phyloP scores from a whole-genome alignment of 2,329 filamentous ascomycete genomes.

The Aspergillus alliaceus region DNA sequence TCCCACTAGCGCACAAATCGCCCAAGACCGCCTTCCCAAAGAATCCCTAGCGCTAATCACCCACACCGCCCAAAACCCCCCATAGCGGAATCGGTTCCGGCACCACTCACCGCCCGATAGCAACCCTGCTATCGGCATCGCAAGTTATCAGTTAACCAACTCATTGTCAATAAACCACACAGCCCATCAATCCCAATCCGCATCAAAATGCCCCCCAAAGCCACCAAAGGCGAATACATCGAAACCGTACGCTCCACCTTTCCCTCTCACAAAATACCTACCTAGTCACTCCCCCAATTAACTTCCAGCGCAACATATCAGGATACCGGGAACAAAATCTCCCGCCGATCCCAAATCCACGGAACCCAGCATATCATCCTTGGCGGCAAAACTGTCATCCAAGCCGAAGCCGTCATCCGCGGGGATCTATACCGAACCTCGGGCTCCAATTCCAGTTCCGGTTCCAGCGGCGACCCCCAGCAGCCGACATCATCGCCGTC shows the following conservation, averaged over 20 bases:
- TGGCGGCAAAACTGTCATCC: constrained; percentile 92
- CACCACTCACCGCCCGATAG: too few relatives aligned
- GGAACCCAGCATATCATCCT: constrained; percentile 98
- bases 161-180: too few relatives aligned
- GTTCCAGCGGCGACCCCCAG: constrained; percentile 19
- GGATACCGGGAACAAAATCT: constrained; percentile 99
- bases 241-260: constrained; percentile 69
- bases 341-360: constrained; percentile 84
- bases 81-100: too few relatives aligned
- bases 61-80: too few relatives aligned
- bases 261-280: background rate
- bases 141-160: too few relatives aligned
- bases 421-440: constrained; percentile 72
- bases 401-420: constrained; percentile 90
- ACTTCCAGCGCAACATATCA: constrained; percentile 36
- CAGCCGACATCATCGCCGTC: constrained; percentile 31
- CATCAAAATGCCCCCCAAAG: constrained; percentile 69
- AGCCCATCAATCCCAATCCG: too few relatives aligned
- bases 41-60: too few relatives aligned
- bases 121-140: too few relatives aligned
- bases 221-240: constrained; percentile 88
- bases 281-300: constrained; percentile 6
- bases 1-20: too few relatives aligned
- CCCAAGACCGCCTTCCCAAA: too few relatives aligned
- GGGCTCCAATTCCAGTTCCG: constrained; percentile 23